Base-by-base conservation (phyloP, 129 eudicot species). In the Rutidosis leptorrhynchoides region DNA sequence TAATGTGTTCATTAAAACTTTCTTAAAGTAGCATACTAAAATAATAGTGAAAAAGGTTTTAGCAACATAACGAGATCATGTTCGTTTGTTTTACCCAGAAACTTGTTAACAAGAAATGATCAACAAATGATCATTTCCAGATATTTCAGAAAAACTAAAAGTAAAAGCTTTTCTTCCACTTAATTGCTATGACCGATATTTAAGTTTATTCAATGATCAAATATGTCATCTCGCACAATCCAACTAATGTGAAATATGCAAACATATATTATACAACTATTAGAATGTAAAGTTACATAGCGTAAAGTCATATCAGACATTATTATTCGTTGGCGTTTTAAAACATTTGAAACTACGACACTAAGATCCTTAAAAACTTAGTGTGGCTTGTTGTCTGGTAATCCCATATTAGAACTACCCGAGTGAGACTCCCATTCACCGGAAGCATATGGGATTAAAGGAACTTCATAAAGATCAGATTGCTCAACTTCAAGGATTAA, bases 391-490 rank as follows among this genome's bases (percentile, higher is more conserved):
- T 25, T 43, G 23, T 23, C 68, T 32, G 0, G 10, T 32, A 32
- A 32, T 32, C 37, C 37, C 10, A 32, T 7, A 32, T 32, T 32
- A 32, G 37, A 32, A 32, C 37, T 32, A 32, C 37, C 37, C 8
- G 37, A 7, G 37, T 70, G 59, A 25, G 73, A 59, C 6, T 65
- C 75, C 25, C 68, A 76, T 26, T 63, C 73, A 2, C 64, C 32
- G 51, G 20, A 52, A 59, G 4, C 2, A 15, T 60, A 61, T 24
- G 80, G 29, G 40, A 57, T 58, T 4, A 65, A 7, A 5, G 64
- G 78, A 42, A 75, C 81, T 0, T 42, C 69, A 33, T 75, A 69
- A 37, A 80, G 81, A 56, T 76, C 78, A 12, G 32, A 62, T 11
- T 45, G 35, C 2, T 40, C 64, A 17, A 20, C 64, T 20, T 69